These are phyloP conservation scores for Colletotrichum scovillei DNA, from an alignment of 2,329 filamentous ascomycete genomes.

Conservation along the genomic window DNA sequence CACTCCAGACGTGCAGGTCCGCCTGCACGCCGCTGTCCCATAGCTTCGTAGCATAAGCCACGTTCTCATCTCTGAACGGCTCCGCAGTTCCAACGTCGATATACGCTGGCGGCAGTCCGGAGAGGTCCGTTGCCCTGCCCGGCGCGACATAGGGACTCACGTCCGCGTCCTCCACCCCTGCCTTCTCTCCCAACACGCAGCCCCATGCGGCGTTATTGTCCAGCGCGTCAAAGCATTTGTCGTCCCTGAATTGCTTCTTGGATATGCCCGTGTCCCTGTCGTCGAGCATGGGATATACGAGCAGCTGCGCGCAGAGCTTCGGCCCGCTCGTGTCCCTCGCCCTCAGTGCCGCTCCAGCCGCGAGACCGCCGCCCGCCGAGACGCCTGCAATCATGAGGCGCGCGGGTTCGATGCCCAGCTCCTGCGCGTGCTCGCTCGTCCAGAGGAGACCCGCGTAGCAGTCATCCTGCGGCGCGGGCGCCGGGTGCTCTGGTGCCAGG, in stretches of 20 bases:
- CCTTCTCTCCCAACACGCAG: slow-evolving; percentile 49
- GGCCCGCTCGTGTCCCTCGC: slow-evolving; percentile 48
- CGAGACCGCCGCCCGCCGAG: slow-evolving; percentile 56
- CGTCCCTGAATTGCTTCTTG: slow-evolving; percentile 42
- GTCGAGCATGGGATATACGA: slow-evolving; percentile 61
- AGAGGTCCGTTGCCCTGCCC: slow-evolving; percentile 47
- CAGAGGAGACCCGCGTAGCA: slow-evolving; percentile 47
- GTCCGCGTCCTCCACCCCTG: slow-evolving; percentile 41
- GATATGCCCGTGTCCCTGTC: slow-evolving; percentile 47
- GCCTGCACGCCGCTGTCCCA: slow-evolving; percentile 53
- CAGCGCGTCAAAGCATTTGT: slow-evolving; percentile 41
- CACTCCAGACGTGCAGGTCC: slow-evolving; percentile 57
- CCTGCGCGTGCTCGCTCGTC: slow-evolving; percentile 48
- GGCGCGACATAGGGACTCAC: slow-evolving; percentile 51
- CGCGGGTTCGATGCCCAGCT: slow-evolving; percentile 53
- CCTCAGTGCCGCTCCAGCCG: slow-evolving; percentile 50
- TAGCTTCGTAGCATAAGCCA: slow-evolving; percentile 45
- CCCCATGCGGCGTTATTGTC: slow-evolving; percentile 55
- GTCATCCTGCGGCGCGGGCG: slow-evolving; percentile 39
- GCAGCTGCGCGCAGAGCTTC: slow-evolving; percentile 51
- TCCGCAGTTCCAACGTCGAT: slow-evolving; percentile 52
- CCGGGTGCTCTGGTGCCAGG: slow-evolving; percentile 55
- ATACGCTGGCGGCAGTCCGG: slow-evolving; percentile 54
- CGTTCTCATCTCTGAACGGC: slow-evolving; percentile 51
- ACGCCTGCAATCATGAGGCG: slow-evolving; percentile 55